These are phyloP conservation scores for Boletus rex-veris DNA, from an alignment of 768 basidiomycete species.

Conservation along the genomic window DNA sequence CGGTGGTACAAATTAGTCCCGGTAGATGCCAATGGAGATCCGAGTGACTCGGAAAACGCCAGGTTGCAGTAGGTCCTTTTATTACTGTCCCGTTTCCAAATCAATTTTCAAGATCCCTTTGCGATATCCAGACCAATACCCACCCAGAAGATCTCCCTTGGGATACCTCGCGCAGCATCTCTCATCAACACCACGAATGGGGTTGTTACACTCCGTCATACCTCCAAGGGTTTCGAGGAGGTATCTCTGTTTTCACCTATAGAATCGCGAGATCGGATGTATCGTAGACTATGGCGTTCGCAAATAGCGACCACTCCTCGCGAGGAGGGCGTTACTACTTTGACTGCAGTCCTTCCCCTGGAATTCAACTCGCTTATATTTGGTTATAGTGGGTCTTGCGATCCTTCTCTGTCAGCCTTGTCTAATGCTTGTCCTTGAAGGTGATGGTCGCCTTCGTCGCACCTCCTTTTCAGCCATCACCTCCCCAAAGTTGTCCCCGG, in stretches of 20 bases:
- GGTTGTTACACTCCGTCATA: conserved; percentile 18
- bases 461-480: conserved; percentile 42
- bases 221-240: conserved; percentile 19
- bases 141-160: conserved; percentile 10
- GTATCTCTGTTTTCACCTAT: conserved; percentile 10
- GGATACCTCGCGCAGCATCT: not conserved
- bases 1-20: conserved; percentile 20
- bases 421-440: conserved; percentile 29
- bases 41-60: conserved; percentile 3
- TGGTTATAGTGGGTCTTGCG: conserved; percentile 53
- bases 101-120: conserved; percentile 4
- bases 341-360: conserved; percentile 50
- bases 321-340: conserved; percentile 4
- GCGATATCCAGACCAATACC: conserved; percentile 10
- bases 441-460: conserved; percentile 50
- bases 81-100: not conserved
- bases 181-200: conserved; percentile 11
- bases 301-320: not conserved
- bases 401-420: not conserved
- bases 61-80: conserved; percentile 20
- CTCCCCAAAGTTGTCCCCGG: not conserved
- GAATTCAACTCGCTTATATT: conserved; percentile 56
- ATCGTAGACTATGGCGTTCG: conserved; percentile 23
- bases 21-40: conserved; percentile 10
- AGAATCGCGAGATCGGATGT: conserved; percentile 5